Evolutionary conservation across 192 early-diverging fungal genomes (phyloP).

Genomic region (Entomortierella parvispora): DNA sequence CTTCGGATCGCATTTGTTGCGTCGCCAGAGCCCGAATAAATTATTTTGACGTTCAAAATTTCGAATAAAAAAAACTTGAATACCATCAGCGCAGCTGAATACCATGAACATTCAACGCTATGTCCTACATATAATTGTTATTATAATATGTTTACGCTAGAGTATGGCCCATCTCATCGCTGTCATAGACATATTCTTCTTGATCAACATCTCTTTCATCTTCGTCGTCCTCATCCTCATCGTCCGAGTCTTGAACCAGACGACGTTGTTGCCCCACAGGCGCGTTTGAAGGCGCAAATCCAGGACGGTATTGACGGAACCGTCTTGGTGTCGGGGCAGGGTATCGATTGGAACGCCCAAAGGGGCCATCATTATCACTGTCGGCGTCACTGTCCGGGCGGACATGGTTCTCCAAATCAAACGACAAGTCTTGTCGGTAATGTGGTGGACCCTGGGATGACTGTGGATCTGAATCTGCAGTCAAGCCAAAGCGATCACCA

Average conservation of each 20-base stretch:
- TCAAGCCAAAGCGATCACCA: neutral
- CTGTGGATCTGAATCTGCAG: too few species aligned
- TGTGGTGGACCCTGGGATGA: slow-evolving; percentile 9
- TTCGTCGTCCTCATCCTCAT: slow-evolving; percentile 12
- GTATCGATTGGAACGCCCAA: neutral
- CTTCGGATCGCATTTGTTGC: too few species aligned
- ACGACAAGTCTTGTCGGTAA: neutral
- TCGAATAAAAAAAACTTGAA: too few species aligned
- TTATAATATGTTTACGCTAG: too few species aligned
- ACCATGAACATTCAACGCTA: too few species aligned
- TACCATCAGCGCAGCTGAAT: too few species aligned
- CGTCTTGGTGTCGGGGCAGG: slow-evolving; percentile 20
- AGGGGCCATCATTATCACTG: slow-evolving; percentile 6
- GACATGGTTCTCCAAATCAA: slow-evolving; percentile 15
- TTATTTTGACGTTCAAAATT: too few species aligned
- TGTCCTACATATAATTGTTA: slow-evolving; percentile 23
- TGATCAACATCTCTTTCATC: neutral
- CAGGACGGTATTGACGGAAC: slow-evolving; percentile 13
- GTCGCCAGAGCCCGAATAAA: too few species aligned
- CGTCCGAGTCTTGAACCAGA: neutral
- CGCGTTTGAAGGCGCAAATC: neutral
- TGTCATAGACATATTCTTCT: slow-evolving; percentile 49
- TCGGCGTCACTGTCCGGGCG: slow-evolving; percentile 16
- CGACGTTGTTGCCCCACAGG: neutral
- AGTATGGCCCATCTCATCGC: slow-evolving; percentile 42